Percentiles rank a stretch among this genome's conserved stretches.
Evolutionary conservation across 139 green algal species (phyloP).

Genomic region (Edaphochlamys debaryana): DNA sequence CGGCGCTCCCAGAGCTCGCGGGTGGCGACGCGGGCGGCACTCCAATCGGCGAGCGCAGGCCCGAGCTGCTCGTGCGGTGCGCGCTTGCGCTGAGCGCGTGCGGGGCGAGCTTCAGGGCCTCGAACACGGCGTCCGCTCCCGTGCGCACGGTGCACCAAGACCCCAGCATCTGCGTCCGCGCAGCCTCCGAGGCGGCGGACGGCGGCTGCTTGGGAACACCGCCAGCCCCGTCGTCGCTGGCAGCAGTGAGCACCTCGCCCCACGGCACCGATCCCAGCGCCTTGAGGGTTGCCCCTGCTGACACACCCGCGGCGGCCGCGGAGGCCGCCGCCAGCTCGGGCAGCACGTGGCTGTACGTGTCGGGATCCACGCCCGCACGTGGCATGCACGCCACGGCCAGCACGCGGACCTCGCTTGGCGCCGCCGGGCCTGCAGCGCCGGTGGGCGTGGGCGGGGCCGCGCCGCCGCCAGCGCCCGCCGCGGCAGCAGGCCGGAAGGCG

Average conservation of each 20-base stretch:
- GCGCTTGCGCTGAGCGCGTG: no score
- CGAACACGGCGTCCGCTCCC: no score
- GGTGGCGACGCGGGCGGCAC: no score
- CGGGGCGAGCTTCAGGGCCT: no score
- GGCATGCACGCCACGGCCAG: constrained; percentile 23
- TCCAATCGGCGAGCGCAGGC: no score
- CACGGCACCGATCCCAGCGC: not conserved
- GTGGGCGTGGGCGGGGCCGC: no score
- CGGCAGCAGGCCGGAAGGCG: not conserved
- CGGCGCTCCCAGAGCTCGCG: no score
- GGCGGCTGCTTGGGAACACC: no score
- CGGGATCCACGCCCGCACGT: not conserved
- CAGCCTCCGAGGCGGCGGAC: no score
- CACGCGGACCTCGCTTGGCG: constrained; percentile 13
- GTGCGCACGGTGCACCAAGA: no score
- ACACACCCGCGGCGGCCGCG: not conserved
- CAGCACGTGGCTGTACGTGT: constrained; percentile 16
- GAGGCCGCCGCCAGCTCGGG: not conserved
- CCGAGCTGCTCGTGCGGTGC: not conserved
- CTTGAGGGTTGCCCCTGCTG: not conserved
- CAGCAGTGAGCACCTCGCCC: not conserved
- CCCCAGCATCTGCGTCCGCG: no score
- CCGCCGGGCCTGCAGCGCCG: not conserved
- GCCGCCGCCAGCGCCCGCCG: not conserved
- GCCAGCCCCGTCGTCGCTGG: no score